These are phyloP conservation scores for Ocimum tenuiflorum DNA, from an alignment of 257 asterid genomes.

Conservation along the genomic window DNA sequence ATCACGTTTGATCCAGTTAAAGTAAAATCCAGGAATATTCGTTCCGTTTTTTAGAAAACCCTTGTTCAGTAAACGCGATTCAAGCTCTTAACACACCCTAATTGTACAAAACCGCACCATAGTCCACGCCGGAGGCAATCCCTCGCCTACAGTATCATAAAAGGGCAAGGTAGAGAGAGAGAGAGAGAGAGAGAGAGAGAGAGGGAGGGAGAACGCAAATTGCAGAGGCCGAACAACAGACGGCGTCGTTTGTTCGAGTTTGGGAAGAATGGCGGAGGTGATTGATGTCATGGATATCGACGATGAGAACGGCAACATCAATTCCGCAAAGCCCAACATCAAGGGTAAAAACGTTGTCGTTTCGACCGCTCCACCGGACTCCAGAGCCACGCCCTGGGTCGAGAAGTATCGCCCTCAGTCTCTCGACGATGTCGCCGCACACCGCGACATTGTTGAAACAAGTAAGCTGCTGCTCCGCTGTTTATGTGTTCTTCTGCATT, in stretches of 20 bases:
- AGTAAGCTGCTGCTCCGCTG: constrained; percentile 30
- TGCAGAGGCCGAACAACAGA: constrained; percentile 12
- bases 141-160: constrained; percentile 1
- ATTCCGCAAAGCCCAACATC: constrained; percentile 20
- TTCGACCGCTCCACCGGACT: constrained; percentile 31
- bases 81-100: not conserved
- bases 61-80: not conserved
- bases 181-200: constrained; percentile 8
- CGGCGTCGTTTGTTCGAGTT: constrained; percentile 14
- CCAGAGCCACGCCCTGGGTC: constrained; percentile 85
- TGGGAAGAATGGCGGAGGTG: constrained; percentile 50
- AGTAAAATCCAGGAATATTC: not conserved
- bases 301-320: constrained; percentile 30
- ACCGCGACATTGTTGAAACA: constrained; percentile 89
- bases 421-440: constrained; percentile 94
- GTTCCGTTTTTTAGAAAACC: not conserved
- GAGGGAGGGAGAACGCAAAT: not conserved
- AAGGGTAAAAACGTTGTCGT: constrained; percentile 57
- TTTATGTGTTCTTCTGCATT: constrained; percentile 13
- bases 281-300: constrained; percentile 72
- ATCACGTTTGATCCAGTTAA: constrained; percentile 22
- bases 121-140: constrained; percentile 16
- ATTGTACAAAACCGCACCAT: constrained; percentile 18
- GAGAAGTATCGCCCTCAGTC: constrained; percentile 97
- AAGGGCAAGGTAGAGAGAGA: not conserved